These are phyloP conservation scores for Tothia fuscella DNA, from an alignment of 2,329 filamentous ascomycete genomes.

Conservation along the genomic window DNA sequence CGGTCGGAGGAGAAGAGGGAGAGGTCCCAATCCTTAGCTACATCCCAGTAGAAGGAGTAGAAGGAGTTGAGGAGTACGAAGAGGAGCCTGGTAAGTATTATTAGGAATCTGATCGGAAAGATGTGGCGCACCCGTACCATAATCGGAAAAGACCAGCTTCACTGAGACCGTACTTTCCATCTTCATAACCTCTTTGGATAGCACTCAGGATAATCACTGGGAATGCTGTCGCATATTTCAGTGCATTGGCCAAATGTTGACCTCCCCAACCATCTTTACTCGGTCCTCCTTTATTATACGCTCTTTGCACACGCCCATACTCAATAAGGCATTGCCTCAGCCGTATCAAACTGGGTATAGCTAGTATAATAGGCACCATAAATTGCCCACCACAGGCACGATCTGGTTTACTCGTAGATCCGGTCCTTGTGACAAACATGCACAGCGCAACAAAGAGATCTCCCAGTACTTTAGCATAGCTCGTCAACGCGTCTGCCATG, in stretches of 20 bases:
- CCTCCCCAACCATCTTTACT: slow-evolving; percentile 57
- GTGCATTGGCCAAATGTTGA: slow-evolving; percentile 82
- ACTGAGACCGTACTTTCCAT: slow-evolving; percentile 41
- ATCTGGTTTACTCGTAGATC: slow-evolving; percentile 70
- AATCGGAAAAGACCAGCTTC: slow-evolving; percentile 44
- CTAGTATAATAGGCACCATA: slow-evolving; percentile 74
- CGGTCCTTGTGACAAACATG: slow-evolving; percentile 71
- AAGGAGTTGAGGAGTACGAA: slow-evolving; percentile 72
- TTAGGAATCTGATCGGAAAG: not conserved
- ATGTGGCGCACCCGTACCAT: slow-evolving; percentile 30
- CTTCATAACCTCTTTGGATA: slow-evolving; percentile 63
- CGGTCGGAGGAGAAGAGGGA: slow-evolving; percentile 57
- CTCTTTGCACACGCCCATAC: slow-evolving; percentile 57
- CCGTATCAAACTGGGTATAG: slow-evolving; percentile 72
- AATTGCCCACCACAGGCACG: slow-evolving; percentile 68
- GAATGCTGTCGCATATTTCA: slow-evolving; percentile 91
- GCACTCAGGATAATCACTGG: slow-evolving; percentile 77
- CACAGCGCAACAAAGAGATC: slow-evolving; percentile 82
- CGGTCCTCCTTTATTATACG: slow-evolving; percentile 35
- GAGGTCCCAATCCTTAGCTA: slow-evolving; percentile 93
- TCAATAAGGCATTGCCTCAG: slow-evolving; percentile 87
- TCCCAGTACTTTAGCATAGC: slow-evolving; percentile 82
- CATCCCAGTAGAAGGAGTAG: slow-evolving; percentile 98
- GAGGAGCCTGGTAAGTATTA: slow-evolving; percentile 46
- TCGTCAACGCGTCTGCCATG: slow-evolving; percentile 86